Conservation (phyloP, 2,329 filamentous ascomycete species). For the Aspergillus oerlinghausenensis region DNA sequence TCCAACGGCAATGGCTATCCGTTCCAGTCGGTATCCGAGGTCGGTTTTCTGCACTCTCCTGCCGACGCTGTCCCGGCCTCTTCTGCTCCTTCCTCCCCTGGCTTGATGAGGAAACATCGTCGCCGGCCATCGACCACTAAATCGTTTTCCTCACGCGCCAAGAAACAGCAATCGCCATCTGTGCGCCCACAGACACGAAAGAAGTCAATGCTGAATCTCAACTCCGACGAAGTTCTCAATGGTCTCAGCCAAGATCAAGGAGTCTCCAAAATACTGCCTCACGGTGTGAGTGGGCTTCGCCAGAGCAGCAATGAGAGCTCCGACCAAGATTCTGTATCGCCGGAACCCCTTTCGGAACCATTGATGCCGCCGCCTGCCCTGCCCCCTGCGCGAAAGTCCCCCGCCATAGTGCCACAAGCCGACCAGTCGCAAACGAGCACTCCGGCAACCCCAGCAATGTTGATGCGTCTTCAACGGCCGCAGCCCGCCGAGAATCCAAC, state of each 20-base stretch:
- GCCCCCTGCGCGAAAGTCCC: slow-evolving; percentile 39
- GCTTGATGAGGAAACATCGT: slow-evolving; percentile 34
- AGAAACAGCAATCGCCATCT: slow-evolving; percentile 42
- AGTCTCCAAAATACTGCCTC: slow-evolving; percentile 19
- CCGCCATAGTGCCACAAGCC: slow-evolving; percentile 31
- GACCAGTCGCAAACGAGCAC: slow-evolving; percentile 37
- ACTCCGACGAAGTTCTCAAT: slow-evolving; percentile 31
- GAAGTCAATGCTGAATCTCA: slow-evolving; percentile 26
- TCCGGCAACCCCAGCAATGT: slow-evolving; percentile 78
- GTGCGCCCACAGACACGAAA: slow-evolving; percentile 39
- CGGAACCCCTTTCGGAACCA: slow-evolving; percentile 46
- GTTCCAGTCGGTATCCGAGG: slow-evolving; percentile 35
- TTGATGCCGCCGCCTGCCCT: slow-evolving; percentile 48
- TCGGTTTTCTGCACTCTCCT: slow-evolving; percentile 39
- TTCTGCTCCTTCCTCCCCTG: slow-evolving; percentile 31
- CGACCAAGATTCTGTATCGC: slow-evolving; percentile 46
- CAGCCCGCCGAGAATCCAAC: slow-evolving; percentile 36
- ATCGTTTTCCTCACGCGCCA: slow-evolving; percentile 30
- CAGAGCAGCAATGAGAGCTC: slow-evolving; percentile 42
- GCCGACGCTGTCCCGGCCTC: slow-evolving; percentile 33
- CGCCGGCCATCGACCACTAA: slow-evolving; percentile 35
- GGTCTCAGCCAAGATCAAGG: slow-evolving; percentile 34
- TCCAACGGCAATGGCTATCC: slow-evolving; percentile 32
- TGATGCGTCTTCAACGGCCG: slow-evolving; percentile 68
- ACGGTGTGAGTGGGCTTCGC: slow-evolving; percentile 27